Percentiles rank a stretch among this genome's conserved stretches.
These are phyloP conservation scores for Tricholoma flavovirens DNA, from an alignment of 768 basidiomycete species.

Conservation along the genomic window DNA sequence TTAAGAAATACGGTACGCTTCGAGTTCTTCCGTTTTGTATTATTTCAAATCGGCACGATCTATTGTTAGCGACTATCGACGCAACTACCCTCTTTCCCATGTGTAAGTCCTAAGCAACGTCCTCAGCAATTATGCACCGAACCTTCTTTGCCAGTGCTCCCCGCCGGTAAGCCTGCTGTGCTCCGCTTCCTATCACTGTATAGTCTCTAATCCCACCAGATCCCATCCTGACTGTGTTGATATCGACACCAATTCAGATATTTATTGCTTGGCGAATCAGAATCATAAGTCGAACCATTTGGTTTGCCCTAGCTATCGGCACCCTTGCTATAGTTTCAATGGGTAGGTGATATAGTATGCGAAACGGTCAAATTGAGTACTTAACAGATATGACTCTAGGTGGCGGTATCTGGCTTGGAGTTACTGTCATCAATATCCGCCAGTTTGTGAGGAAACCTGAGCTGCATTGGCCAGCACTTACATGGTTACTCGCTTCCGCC, in stretches of 20 bases:
- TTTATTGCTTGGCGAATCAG: conserved; percentile 41
- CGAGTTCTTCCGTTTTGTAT: no score
- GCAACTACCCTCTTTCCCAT: conserved; percentile 32
- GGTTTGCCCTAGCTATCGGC: conserved; percentile 27
- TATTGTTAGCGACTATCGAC: conserved; percentile 22
- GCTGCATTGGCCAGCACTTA: conserved; percentile 36
- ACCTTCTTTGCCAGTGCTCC: conserved; percentile 18
- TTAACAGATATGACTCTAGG: conserved; percentile 17
- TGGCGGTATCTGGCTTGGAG: conserved; percentile 39
- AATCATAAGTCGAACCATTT: conserved; percentile 33
- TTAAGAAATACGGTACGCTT: conserved; percentile 32
- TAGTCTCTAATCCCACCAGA: conserved; percentile 3
- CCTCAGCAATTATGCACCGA: conserved; percentile 12
- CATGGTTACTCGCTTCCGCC: conserved; percentile 40
- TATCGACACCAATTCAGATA: conserved; percentile 42
- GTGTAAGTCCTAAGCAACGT: conserved; percentile 14
- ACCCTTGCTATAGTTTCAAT: conserved; percentile 31
- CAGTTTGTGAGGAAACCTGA: conserved; percentile 36
- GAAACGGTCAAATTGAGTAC: not conserved
- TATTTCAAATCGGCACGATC: not conserved
- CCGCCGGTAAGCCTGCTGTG: conserved; percentile 14
- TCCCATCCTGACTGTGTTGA: conserved; percentile 24
- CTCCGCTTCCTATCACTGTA: no score
- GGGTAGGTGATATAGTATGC: conserved; percentile 18
- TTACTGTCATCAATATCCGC: conserved; percentile 28